phyloP scores from a whole-genome alignment of 805 yeast species.

The Zygosaccharomyces rouxii region DNA sequence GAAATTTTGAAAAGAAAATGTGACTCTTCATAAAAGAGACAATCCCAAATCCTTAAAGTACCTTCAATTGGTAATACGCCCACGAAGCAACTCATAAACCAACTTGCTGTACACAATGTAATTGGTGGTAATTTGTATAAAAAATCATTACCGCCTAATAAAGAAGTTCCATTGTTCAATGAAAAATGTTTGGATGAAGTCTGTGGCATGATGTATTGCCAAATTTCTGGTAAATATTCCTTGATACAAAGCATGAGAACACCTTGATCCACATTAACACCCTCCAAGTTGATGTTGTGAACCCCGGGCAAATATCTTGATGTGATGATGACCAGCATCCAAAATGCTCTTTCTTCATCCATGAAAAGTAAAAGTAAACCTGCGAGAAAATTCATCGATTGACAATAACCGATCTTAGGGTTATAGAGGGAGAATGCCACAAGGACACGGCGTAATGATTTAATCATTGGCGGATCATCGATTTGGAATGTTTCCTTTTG shows the following conservation, averaged over 20 bases:
- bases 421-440: constrained; percentile 79
- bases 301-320: constrained; percentile 84
- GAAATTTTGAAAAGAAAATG: constrained; percentile 80
- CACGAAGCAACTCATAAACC: constrained; percentile 98
- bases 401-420: constrained; percentile 94
- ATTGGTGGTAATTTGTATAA: constrained; percentile 81
- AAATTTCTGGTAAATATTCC: constrained; percentile 77
- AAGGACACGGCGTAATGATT: constrained; percentile 72
- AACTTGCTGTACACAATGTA: constrained; percentile 88
- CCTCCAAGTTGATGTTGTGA: constrained; percentile 85
- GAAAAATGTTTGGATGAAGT: constrained; percentile 3
- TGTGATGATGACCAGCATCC: constrained; percentile 93
- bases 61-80: constrained; percentile 88
- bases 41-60: constrained; percentile 89
- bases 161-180: constrained; percentile 24
- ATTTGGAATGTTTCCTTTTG: constrained; percentile 38
- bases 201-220: constrained; percentile 48
- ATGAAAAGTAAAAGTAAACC: constrained; percentile 79
- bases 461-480: constrained; percentile 61
- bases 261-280: constrained; percentile 93
- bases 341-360: constrained; percentile 86
- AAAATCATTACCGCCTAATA: constrained; percentile 40
- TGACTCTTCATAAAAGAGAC: constrained; percentile 87
- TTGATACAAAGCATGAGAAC: constrained; percentile 81
- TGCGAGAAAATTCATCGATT: constrained; percentile 86